phyloP scores from a whole-genome alignment of 2,329 filamentous ascomycete species.

The Alternaria arbusti region DNA sequence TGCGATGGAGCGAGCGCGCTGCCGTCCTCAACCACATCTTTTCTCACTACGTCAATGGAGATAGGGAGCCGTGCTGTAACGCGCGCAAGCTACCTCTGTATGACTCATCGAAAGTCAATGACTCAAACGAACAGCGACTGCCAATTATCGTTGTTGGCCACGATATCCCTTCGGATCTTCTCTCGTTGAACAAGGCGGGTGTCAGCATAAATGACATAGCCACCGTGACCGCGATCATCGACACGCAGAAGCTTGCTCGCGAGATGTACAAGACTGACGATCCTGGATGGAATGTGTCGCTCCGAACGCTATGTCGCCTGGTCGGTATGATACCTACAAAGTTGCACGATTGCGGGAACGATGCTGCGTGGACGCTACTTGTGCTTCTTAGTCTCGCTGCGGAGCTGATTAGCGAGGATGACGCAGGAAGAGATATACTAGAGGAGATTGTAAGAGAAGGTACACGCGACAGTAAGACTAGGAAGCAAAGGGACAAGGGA shows the following conservation, averaged over 20 bases:
- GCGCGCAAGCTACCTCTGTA: background rate
- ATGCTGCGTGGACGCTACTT: slow-evolving; percentile 2
- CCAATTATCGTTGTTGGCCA: background rate
- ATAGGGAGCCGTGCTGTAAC: background rate
- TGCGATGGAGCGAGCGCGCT: slow-evolving; percentile 8
- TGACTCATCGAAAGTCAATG: background rate
- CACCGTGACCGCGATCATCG: slow-evolving; percentile 2
- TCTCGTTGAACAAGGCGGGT: background rate
- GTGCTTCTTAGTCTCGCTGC: slow-evolving; percentile 11
- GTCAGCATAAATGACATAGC: background rate
- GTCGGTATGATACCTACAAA: background rate
- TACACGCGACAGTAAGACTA: background rate
- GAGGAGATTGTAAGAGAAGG: background rate
- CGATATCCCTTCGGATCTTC: background rate
- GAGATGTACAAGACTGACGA: slow-evolving; percentile 9
- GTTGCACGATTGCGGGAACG: background rate
- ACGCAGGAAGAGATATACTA: background rate
- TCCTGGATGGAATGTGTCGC: slow-evolving; percentile 9
- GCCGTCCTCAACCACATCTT: slow-evolving; percentile 8
- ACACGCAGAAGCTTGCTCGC: slow-evolving; percentile 13
- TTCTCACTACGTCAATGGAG: background rate
- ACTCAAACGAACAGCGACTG: background rate
- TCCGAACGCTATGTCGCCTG: slow-evolving; percentile 11
- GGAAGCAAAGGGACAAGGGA: background rate
- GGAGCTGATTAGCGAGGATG: background rate